Base-by-base conservation (phyloP, 2,329 filamentous ascomycete species). In the Chrysoporthe austroafricana region DNA sequence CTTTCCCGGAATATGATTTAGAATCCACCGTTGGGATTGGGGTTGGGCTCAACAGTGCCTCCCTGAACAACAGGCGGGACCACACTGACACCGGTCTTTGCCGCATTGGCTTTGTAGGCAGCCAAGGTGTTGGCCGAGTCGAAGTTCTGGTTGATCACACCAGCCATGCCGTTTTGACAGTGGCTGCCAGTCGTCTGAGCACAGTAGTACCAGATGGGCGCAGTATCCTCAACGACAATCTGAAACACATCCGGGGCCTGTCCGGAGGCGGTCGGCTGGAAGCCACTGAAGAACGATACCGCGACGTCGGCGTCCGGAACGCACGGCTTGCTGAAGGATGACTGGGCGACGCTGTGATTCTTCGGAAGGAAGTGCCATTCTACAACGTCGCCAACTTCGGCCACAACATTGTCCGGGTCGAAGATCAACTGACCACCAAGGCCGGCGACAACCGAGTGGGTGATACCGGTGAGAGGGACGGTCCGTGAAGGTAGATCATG, bases 341-440 rank as follows among this genome's bases (percentile, higher is more conserved):
- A 75, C 71, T 81, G 77, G 2, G 78, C 80, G 54, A 87, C 77
- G 21, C 80, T 81, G 80, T 87, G 85, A 77, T 83, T 85, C 67
- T 71, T 73, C 9, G 85, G 81, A 70, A 81, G 82, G 79, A 84
- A 88, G 73, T 84, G 82, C 78, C 83, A 88, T 77, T 87, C 84
- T 67, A 88, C 74, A 4, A 83, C 70, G 69, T 86, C 83, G 68
- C 85, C 85, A 8, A 81, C 67, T 13, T 91, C 74, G 21, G 85
- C 86, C 2, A 79, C 80, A 52, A 86, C 77, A 70, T 80, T 82
- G 69, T 82, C 78, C 1, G 86, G 86, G 61, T 81, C 78, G 75
- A 87, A 88, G 61, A 73, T 74, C 43, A 87, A 79, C 14, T 64
- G 52, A 57, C 80, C 80, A 36, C 76, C 78, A 4, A 77, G 78